Conservation (phyloP, 2,329 filamentous ascomycete species). For the Nemania sp. region DNA sequence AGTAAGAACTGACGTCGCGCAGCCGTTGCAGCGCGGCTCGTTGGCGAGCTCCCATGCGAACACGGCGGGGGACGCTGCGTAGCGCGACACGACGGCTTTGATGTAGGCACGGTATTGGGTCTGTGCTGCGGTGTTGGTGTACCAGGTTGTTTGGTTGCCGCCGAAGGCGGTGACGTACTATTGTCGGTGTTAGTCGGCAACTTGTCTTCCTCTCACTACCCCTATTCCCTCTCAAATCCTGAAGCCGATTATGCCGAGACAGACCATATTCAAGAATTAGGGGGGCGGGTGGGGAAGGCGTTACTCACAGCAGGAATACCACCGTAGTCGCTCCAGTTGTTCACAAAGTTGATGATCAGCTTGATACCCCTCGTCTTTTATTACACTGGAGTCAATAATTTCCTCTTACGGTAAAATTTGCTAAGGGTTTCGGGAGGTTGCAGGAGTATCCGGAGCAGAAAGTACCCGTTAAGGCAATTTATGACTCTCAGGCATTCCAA, state of each 20-base stretch:
- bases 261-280: not conserved
- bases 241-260: not conserved
- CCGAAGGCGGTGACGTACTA: slow-evolving; percentile 70
- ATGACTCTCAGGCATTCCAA: too few species aligned
- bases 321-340: slow-evolving; percentile 77
- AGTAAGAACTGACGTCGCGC: slow-evolving; percentile 64
- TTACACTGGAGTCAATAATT: too few species aligned
- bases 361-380: slow-evolving; percentile 70
- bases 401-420: too few species aligned
- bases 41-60: slow-evolving; percentile 68
- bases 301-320: slow-evolving; percentile 65
- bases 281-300: not conserved
- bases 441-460: too few species aligned
- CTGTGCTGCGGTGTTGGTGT: slow-evolving; percentile 65
- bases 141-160: slow-evolving; percentile 66
- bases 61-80: slow-evolving; percentile 60
- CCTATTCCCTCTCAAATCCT: not conserved
- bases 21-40: slow-evolving; percentile 70
- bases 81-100: slow-evolving; percentile 61
- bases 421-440: too few species aligned
- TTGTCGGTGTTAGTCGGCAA: slow-evolving; percentile 17
- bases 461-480: too few species aligned
- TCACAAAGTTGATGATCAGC: slow-evolving; percentile 74
- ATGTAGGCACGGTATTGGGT: slow-evolving; percentile 67
- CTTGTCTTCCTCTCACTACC: not conserved